Conservation (phyloP, 495 filamentous ascomycete species). For the Aspergillus homomorphus region DNA sequence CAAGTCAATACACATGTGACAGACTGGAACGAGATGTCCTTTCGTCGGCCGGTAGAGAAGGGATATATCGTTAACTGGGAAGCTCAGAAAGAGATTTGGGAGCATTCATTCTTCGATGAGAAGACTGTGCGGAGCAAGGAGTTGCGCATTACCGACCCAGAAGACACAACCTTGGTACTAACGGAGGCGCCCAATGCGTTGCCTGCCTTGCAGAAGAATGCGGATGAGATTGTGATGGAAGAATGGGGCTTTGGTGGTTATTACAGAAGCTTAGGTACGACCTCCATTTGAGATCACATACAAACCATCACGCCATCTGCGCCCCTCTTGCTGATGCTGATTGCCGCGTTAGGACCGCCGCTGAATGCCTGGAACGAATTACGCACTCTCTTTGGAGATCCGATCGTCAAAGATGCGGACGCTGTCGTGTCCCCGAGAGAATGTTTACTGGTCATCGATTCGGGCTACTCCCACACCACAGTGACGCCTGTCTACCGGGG, state of each 20-base stretch:
- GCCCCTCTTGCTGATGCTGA: slow-evolving; percentile 9
- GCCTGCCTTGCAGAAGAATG: slow-evolving; percentile 75
- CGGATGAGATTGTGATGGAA: slow-evolving; percentile 96
- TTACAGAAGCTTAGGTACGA: slow-evolving; percentile 60
- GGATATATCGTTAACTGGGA: slow-evolving; percentile 98
- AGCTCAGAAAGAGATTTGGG: slow-evolving; percentile 93
- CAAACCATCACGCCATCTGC: too few species aligned
- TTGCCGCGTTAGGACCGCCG: slow-evolving; percentile 49
- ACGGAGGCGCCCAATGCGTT: slow-evolving; percentile 90
- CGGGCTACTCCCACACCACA: slow-evolving; percentile 92
- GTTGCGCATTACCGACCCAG: slow-evolving; percentile 47
- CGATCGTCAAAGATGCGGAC: slow-evolving; percentile 29
- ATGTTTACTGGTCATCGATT: slow-evolving; percentile 83
- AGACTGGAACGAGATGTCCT: slow-evolving; percentile 86
- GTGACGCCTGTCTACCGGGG: slow-evolving; percentile 82
- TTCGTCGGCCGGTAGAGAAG: slow-evolving; percentile 90
- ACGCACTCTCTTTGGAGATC: slow-evolving; percentile 56
- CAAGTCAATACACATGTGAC: slow-evolving; percentile 70
- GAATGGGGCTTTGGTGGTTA: slow-evolving; percentile 94
- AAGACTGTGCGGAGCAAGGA: slow-evolving; percentile 53
- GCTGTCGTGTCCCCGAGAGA: slow-evolving; percentile 60
- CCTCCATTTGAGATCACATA: not conserved
- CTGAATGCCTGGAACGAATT: slow-evolving; percentile 86
- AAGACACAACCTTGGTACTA: slow-evolving; percentile 76
- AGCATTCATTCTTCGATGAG: slow-evolving; percentile 78